Evolutionary conservation across 257 asterid species (phyloP).

Genomic region (Penstemon newberryi): DNA sequence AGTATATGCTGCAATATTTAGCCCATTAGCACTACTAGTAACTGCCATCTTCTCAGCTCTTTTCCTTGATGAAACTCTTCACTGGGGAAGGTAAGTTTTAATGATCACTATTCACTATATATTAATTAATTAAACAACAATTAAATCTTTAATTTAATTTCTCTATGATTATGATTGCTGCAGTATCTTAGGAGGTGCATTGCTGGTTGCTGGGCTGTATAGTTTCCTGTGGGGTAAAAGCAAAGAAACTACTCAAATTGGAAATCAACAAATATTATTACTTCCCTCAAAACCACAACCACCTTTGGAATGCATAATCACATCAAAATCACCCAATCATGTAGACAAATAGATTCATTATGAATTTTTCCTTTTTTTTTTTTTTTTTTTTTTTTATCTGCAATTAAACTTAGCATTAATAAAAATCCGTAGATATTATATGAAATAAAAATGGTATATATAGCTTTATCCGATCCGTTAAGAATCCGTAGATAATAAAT

Average conservation of each 20-base stretch:
- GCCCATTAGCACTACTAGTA: slow-evolving; percentile 49
- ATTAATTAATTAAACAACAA: neutral
- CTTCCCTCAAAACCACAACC: slow-evolving; percentile 25
- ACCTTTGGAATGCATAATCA: slow-evolving; percentile 28
- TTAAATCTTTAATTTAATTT: neutral
- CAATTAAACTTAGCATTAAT: too few species aligned
- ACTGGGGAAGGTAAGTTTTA: slow-evolving; percentile 45
- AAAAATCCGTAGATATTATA: too few species aligned
- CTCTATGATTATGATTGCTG: neutral
- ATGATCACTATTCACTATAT: neutral
- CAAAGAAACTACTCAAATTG: slow-evolving; percentile 26
- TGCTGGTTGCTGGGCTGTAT: slow-evolving; percentile 52
- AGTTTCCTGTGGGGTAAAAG: slow-evolving; percentile 60
- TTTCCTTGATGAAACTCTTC: slow-evolving; percentile 55
- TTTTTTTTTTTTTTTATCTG: too few species aligned
- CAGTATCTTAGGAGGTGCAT: slow-evolving; percentile 45
- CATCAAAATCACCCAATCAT: slow-evolving; percentile 25
- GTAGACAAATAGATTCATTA: neutral
- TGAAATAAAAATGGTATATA: too few species aligned
- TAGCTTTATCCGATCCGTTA: too few species aligned
- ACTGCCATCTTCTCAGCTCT: slow-evolving; percentile 51
- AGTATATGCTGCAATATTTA: slow-evolving; percentile 46
- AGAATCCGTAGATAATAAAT: too few species aligned
- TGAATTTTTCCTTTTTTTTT: too few species aligned
- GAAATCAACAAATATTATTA: slow-evolving; percentile 9